These are phyloP conservation scores for Heliamphora exappendiculata DNA, from an alignment of 148 eudicot genomes.

Conservation along the genomic window DNA sequence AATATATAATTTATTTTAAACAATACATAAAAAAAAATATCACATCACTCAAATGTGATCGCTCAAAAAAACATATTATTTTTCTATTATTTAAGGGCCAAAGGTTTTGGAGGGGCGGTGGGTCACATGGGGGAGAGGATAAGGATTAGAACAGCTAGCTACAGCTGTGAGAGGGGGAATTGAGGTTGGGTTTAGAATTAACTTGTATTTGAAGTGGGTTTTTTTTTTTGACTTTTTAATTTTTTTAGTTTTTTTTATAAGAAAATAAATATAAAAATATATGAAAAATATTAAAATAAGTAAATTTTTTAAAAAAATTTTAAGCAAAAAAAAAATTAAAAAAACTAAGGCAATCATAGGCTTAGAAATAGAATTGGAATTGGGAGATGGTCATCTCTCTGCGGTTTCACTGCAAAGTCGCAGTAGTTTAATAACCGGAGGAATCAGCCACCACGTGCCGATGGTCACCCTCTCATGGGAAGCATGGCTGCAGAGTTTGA, in stretches of 20 bases:
- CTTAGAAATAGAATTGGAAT: no score
- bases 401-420: conserved; percentile 13
- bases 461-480: conserved; percentile 28
- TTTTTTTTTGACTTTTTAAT: no score
- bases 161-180: conserved; percentile 49
- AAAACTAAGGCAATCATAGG: no score
- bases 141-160: conserved; percentile 68
- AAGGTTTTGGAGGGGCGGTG: conserved; percentile 3
- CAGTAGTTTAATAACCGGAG: conserved; percentile 23
- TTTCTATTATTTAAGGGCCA: background rate
- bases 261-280: no score
- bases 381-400: background rate
- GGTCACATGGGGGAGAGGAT: conserved; percentile 72
- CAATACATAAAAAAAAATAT: no score
- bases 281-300: no score
- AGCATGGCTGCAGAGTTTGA: no score
- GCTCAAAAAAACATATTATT: background rate
- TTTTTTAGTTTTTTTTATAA: background rate
- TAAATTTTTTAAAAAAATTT: no score
- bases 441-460: conserved; percentile 68
- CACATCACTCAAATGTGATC: no score
- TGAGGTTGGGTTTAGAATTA: background rate
- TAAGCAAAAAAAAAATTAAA: no score
- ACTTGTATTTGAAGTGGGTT: no score
- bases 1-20: no score